Evolutionary conservation across 768 basidiomycete species (phyloP).

Genomic region (Hygrophorus pudorinus): DNA sequence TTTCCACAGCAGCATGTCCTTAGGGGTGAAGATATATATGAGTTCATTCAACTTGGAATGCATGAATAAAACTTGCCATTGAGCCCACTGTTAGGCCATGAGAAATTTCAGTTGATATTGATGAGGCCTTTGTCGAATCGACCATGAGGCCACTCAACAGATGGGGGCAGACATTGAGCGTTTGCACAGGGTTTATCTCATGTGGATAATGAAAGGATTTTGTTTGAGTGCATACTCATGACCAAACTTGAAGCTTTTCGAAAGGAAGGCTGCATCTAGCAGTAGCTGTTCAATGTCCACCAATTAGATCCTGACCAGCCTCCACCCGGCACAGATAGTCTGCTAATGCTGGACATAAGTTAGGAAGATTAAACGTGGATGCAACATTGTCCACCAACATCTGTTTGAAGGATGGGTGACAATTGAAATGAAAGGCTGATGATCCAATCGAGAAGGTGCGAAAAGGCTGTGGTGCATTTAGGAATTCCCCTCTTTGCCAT

Average conservation of each 20-base stretch:
- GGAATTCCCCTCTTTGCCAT: not conserved
- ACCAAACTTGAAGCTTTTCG: constrained; percentile 19
- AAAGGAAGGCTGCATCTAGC: constrained; percentile 10
- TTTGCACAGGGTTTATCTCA: constrained; percentile 12
- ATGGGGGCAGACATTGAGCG: constrained; percentile 15
- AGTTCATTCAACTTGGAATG: not conserved
- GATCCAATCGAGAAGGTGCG: constrained; percentile 8
- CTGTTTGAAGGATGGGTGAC: constrained; percentile 10
- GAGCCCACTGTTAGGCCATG: constrained; percentile 14
- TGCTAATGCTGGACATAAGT: constrained; percentile 18
- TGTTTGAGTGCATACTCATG: constrained; percentile 14
- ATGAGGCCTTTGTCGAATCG: constrained; percentile 14
- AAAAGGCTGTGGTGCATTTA: constrained; percentile 6
- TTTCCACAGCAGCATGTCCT: constrained; percentile 3
- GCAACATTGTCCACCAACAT: constrained; percentile 16
- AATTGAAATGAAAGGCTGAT: constrained; percentile 17
- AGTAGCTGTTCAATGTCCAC: constrained; percentile 2
- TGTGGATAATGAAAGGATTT: constrained; percentile 15
- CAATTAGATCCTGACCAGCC: not conserved
- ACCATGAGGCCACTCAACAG: constrained; percentile 13
- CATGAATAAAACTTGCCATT: constrained; percentile 7
- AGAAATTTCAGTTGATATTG: constrained; percentile 6
- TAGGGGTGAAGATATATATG: too few species aligned
- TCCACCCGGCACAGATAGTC: constrained; percentile 10
- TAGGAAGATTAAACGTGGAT: constrained; percentile 14